phyloP scores from a whole-genome alignment of 2,329 filamentous ascomycete species.

The Alternaria sp. region DNA sequence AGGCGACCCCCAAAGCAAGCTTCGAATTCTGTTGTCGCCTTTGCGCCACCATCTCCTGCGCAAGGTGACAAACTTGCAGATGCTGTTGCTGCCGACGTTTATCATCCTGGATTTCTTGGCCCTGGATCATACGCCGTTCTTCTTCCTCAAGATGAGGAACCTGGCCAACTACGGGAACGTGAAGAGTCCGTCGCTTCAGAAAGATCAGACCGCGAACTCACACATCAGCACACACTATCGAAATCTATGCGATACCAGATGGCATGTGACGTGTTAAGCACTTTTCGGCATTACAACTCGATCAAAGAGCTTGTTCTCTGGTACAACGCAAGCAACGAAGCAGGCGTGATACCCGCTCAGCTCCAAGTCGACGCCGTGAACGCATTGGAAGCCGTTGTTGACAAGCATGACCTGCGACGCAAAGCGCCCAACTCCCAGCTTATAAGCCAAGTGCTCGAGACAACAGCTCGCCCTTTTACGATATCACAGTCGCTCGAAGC shows the following conservation, averaged over 20 bases:
- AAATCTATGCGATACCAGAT: conserved; percentile 44
- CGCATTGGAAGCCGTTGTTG: conserved; percentile 39
- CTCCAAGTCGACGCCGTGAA: conserved; percentile 48
- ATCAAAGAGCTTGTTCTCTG: conserved; percentile 38
- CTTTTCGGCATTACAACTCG: conserved; percentile 36
- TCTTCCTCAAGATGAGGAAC: conserved; percentile 39
- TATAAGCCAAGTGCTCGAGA: conserved; percentile 38
- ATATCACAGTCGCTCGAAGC: conserved; percentile 39
- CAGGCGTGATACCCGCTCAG: conserved; percentile 48
- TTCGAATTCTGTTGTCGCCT: conserved; percentile 13
- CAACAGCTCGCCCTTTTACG: conserved; percentile 37
- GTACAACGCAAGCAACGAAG: conserved; percentile 41
- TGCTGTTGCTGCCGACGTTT: conserved; percentile 43
- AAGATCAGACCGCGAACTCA: conserved; percentile 37
- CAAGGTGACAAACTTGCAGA: conserved; percentile 40
- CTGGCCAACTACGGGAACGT: conserved; percentile 24
- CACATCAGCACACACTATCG: conserved; percentile 41
- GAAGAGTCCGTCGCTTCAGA: conserved; percentile 39
- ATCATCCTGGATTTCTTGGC: conserved; percentile 45
- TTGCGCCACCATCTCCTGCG: conserved; percentile 23
- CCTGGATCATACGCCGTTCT: conserved; percentile 46
- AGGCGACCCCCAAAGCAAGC: conserved; percentile 33
- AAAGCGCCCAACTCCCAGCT: conserved; percentile 36
- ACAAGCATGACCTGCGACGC: conserved; percentile 40
- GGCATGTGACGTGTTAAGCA: conserved; percentile 37